These are phyloP conservation scores for Leccinum subrobustum DNA, from an alignment of 1,284 basidiomycete genomes.

Conservation along the genomic window DNA sequence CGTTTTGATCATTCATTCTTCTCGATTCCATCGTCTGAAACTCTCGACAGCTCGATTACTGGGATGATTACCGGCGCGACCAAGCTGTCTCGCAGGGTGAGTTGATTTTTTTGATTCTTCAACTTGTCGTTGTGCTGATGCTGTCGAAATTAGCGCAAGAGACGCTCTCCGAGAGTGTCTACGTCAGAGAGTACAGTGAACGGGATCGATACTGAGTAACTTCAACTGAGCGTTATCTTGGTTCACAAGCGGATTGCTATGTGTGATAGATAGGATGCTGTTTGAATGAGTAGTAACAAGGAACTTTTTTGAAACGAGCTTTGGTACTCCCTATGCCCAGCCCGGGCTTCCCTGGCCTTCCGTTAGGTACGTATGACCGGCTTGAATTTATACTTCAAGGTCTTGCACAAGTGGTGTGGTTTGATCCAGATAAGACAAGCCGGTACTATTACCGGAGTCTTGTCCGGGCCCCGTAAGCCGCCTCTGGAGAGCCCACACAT, in stretches of 20 bases:
- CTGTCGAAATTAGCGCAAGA: not conserved
- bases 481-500: not conserved
- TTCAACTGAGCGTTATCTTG: not conserved
- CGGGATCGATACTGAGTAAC: not conserved
- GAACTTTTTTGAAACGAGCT: not conserved
- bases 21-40: not conserved
- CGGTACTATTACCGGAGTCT: not conserved
- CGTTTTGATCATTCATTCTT: not conserved
- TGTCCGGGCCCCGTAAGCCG: not conserved
- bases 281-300: not conserved
- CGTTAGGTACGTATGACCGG: no score
- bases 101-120: not conserved
- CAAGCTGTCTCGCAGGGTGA: not conserved
- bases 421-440: not conserved
- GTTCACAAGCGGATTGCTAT: not conserved
- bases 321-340: not conserved
- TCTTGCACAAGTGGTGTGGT: no score
- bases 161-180: not conserved
- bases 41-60: not conserved
- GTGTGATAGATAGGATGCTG: not conserved
- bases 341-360: no score
- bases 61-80: not conserved
- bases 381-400: no score
- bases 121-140: not conserved
- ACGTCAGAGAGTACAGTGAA: not conserved